Base-by-base conservation (phyloP, 2,329 filamentous ascomycete species). In the Talaromyces sp. region DNA sequence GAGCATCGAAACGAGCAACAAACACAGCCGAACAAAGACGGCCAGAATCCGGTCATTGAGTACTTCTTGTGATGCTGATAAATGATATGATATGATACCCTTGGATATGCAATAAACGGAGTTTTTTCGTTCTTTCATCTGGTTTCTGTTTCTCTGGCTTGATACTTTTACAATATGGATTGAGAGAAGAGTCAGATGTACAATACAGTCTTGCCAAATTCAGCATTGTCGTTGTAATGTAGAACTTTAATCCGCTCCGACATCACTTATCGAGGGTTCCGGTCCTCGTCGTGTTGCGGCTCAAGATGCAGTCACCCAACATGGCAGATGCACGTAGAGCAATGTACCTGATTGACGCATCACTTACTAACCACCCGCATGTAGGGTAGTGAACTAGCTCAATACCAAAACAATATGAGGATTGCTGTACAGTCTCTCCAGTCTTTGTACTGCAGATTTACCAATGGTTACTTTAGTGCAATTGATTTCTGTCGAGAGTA, bases 1-100 rank as follows among this genome's bases (percentile, higher is more conserved):
- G 80, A 88, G 68, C 90, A 96, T 74, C 90, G 96, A 60, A 78
- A 80, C 72, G 92, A 97, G 73, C 84, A 90, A 71, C 91, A 95
- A 75, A 85, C 88, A 64, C 84, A 86, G 65, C 84, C 86, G 72
- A 80, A 78, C 62, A 85, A 86, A 64, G 84, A 85, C 70, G 91
- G 95, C 63, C 92, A 92, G 77, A 84, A 84, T 69, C 85, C 86
- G 64, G 83, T 86, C 67, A 84, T 87, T 69, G 87, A 89, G 72
- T 89, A 89, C 76, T 91, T 91, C 76, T 81, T 91, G 76, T 91
- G 76, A 80, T 79, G 77, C 55, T 39, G 59, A 55, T 61, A 55
- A 55, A 12, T 58, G 58, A 61, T 57, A 58, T 64, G 63, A 64
- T 64, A 48, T 64, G 63, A 64, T 64, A 64, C 63, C 63, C 63